Percentiles rank a stretch among this genome's conserved stretches.
Evolutionary conservation across 257 asterid species (phyloP).

Genomic region (Lavandula angustifolia): DNA sequence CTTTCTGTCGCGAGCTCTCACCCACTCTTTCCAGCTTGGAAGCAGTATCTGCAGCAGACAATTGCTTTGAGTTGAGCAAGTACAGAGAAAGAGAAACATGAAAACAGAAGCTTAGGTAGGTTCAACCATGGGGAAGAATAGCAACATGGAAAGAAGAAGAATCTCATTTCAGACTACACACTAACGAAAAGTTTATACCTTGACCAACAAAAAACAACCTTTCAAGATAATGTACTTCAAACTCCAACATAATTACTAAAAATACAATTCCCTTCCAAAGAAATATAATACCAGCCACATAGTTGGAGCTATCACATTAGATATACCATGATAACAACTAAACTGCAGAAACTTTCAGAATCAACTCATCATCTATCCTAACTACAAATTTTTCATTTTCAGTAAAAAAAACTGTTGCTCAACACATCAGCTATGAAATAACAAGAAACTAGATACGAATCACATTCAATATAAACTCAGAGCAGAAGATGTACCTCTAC

Average conservation of each 20-base stretch:
- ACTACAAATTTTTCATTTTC: not conserved
- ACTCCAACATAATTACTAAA: constrained; percentile 2
- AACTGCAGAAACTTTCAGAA: not conserved
- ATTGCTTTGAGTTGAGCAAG: not conserved
- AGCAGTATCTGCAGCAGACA: constrained; percentile 40
- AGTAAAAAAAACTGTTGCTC: constrained; percentile 9
- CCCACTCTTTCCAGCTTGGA: constrained; percentile 66
- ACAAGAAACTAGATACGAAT: not conserved
- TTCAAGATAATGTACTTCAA: not conserved
- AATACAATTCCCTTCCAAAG: not conserved
- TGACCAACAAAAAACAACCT: not conserved
- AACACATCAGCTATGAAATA: not conserved
- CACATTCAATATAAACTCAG: not conserved
- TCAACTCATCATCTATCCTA: constrained; percentile 9
- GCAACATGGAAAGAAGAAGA: too few relatives aligned
- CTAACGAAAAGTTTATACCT: constrained; percentile 3
- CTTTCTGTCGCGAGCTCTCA: constrained; percentile 78
- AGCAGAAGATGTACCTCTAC: constrained; percentile 57
- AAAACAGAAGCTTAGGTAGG: not conserved
- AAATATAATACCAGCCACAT: not conserved
- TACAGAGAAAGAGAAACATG: not conserved
- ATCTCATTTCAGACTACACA: too few relatives aligned
- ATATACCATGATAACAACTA: not conserved
- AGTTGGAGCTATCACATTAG: not conserved
- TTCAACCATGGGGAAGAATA: too few relatives aligned